A percentile compares a stretch with the other conserved stretches of the same genome.
Conservation (phyloP, 2,329 filamentous ascomycete species). For the Boeremia lycopersici region DNA sequence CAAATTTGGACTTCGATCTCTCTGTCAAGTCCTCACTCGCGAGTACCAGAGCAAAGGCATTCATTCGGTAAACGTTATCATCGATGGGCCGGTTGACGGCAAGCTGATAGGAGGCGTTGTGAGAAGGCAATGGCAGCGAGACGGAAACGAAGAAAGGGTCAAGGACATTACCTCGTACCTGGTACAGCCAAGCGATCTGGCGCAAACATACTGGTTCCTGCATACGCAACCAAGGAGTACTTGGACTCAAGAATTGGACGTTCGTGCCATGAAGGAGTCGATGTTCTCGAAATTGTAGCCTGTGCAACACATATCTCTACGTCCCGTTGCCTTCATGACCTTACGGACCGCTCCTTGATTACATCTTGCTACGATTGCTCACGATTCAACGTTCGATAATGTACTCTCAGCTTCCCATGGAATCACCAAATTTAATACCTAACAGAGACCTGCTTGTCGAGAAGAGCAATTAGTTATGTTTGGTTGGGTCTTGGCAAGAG, state of each 20-base stretch:
- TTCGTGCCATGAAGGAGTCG: slow-evolving; percentile 25
- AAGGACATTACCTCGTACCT: slow-evolving; percentile 12
- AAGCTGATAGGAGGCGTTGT: background rate
- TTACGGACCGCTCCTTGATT: too few species aligned
- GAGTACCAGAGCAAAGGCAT: slow-evolving; percentile 15
- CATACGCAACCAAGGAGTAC: slow-evolving; percentile 31
- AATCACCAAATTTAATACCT: too few species aligned
- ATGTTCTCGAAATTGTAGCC: slow-evolving; percentile 12
- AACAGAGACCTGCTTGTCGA: too few species aligned
- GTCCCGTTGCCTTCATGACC: background rate
- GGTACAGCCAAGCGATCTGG: slow-evolving; percentile 19
- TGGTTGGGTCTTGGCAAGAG: too few species aligned
- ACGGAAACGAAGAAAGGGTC: background rate
- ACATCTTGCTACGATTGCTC: too few species aligned
- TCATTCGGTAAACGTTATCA: background rate
- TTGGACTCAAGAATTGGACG: slow-evolving; percentile 32
- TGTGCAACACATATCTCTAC: background rate
- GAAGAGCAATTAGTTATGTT: too few species aligned
- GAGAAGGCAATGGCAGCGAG: background rate
- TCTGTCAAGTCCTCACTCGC: slow-evolving; percentile 13
- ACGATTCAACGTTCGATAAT: too few species aligned
- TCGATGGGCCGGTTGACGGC: background rate
- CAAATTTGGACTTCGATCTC: slow-evolving; percentile 24
- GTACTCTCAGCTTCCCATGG: too few species aligned
- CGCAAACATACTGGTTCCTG: slow-evolving; percentile 26